These are phyloP conservation scores for Cercospora sp. DNA, from an alignment of 2,329 filamentous ascomycete genomes.

Conservation along the genomic window DNA sequence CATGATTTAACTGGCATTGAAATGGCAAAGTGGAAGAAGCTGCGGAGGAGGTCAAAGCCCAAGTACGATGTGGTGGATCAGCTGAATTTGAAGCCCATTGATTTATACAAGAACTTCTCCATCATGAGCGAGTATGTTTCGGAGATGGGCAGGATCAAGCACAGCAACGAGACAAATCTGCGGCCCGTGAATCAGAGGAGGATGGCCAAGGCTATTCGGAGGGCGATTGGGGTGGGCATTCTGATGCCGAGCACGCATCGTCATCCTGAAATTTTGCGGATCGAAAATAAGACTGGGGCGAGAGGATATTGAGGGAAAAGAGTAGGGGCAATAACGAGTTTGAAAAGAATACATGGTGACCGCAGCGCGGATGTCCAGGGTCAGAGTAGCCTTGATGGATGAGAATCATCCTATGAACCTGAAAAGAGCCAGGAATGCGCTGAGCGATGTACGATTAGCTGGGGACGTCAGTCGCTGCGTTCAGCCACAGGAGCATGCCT, in stretches of 20 bases:
- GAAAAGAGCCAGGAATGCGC: no score
- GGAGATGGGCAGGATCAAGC: slow-evolving; percentile 79
- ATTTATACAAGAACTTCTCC: slow-evolving; percentile 94
- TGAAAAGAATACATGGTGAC: neutral
- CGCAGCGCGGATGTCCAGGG: neutral
- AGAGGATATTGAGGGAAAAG: neutral
- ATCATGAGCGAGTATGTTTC: slow-evolving; percentile 89
- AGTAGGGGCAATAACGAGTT: neutral
- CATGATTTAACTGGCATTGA: slow-evolving; percentile 79
- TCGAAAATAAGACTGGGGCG: slow-evolving; percentile 7
- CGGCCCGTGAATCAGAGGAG: slow-evolving; percentile 87
- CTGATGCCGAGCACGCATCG: slow-evolving; percentile 87
- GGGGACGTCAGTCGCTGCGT: neutral
- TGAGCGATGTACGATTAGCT: neutral
- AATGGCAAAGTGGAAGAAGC: slow-evolving; percentile 75
- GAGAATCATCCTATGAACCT: no score
- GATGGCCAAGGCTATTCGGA: slow-evolving; percentile 87
- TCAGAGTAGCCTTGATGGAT: neutral
- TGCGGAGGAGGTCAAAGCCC: slow-evolving; percentile 50
- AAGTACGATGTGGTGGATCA: slow-evolving; percentile 72
- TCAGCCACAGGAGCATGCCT: neutral
- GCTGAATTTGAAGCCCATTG: slow-evolving; percentile 74
- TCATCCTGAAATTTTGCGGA: slow-evolving; percentile 74
- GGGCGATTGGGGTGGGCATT: slow-evolving; percentile 78
- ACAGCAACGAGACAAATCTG: slow-evolving; percentile 72